Conservation (phyloP, 305 asterid species). For the Rubia peregrina region DNA sequence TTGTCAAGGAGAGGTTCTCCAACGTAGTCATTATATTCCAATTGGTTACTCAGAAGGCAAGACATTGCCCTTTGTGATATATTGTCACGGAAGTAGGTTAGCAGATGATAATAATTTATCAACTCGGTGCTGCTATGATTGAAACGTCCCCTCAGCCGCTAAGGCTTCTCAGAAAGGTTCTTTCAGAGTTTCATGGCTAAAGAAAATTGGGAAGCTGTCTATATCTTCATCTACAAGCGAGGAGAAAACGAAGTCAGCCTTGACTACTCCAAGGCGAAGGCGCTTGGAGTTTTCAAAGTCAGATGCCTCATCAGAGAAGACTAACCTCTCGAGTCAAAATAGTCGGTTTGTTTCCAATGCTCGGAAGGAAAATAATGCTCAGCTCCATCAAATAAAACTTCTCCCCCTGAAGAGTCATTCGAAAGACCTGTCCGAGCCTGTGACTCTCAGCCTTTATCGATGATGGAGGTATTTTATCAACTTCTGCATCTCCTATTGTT, state of each 20-base stretch:
- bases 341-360: constrained; percentile 23
- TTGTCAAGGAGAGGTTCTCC: constrained; percentile 69
- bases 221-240: constrained; percentile 42
- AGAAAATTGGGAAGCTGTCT: too few relatives aligned
- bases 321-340: constrained; percentile 28
- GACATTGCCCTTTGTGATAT: constrained; percentile 75
- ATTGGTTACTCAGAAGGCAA: constrained; percentile 56
- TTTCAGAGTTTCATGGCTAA: too few relatives aligned
- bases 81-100: constrained; percentile 95
- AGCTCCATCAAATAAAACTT: constrained; percentile 36
- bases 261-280: constrained; percentile 62
- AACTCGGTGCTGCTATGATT: constrained; percentile 14
- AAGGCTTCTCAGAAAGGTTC: too few relatives aligned
- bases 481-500: neutral
- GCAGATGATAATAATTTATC: constrained; percentile 14
- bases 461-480: constrained; percentile 64
- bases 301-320: constrained; percentile 33
- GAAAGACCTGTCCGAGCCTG: constrained; percentile 78
- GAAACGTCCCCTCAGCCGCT: too few relatives aligned
- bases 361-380: constrained; percentile 38
- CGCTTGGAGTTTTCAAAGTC: constrained; percentile 60
- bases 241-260: constrained; percentile 36
- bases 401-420: constrained; percentile 51
- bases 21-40: constrained; percentile 91
- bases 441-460: constrained; percentile 91